Evolutionary conservation across 345 rosid species (phyloP), one percentile per base, ranked within the genome.

Genomic region (Anastatica hierochuntica): DNA sequence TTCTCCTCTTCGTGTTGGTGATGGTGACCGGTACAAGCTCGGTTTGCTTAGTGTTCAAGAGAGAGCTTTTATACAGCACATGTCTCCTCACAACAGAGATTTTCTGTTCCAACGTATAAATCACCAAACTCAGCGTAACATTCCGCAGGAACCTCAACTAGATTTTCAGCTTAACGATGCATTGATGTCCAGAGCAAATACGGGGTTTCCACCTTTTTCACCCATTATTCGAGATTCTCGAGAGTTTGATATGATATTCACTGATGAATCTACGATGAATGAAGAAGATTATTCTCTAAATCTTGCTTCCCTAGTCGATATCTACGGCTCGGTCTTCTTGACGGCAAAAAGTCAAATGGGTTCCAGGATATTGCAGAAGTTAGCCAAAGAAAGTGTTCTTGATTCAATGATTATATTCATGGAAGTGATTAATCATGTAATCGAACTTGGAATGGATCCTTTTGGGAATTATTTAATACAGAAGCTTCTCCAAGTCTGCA

Each of bases 401-500:
- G 74, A 79, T 65, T 52, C 49, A 7, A 45, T 62, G 49, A 54
- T 70, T 8, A 49, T 77, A 53, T 80, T 61, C 60, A 51, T 24
- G 3, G 75, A 69, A 58, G 53, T 72, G 16, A 60, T 74, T 40
- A 66, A 66, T 56, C 71, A 79, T 62, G 55, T 72, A 10, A 60
- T 35, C 30, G 82, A 79, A 39, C 75, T 79, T 59, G 72, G 70
- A 67, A 62, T 46, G 46, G 74, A 79, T 56, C 82, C 64, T 13
- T 77, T 77, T 68, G 85, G 79, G n/a, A 79, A 79, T 41, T 79
- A 70, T 68, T 69, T 78, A 3, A 41, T 75, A 36, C 83, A 78
- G 63, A 74, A 77, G 71, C 49, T 77, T 62, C 38, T 79, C 21
- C 58, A 70, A 11, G 73, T 72, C 24, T 79, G 82, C 48, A 49